phyloP scores from a whole-genome alignment of 805 yeast genomes.

The Zygoascus biomembranicola region DNA sequence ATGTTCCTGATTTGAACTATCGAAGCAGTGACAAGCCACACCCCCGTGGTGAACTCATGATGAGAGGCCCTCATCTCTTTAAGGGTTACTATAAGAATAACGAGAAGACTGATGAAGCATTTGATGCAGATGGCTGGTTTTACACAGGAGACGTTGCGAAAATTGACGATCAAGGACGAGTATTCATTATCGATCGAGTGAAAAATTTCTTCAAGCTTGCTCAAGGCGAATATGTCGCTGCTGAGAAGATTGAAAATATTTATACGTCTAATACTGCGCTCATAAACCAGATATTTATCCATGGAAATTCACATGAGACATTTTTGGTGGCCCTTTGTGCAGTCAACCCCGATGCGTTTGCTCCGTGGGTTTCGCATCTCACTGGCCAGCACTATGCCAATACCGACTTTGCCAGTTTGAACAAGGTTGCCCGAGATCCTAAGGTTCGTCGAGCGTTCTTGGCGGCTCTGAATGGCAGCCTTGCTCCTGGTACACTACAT shows the following conservation, averaged over 20 bases:
- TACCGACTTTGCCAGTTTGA: conserved; percentile 24
- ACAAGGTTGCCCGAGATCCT: conserved; percentile 25
- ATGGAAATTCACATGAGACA: conserved; percentile 54
- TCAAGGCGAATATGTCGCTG: conserved; percentile 64
- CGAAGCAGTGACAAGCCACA: conserved; percentile 34
- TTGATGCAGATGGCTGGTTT: conserved; percentile 60
- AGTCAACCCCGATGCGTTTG: conserved; percentile 42
- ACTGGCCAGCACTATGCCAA: conserved; percentile 24
- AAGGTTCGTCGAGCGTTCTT: conserved; percentile 33
- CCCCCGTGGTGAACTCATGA: conserved; percentile 49
- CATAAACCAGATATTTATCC: conserved; percentile 47
- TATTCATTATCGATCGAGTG: conserved; percentile 62
- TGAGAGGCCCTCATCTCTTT: conserved; percentile 61
- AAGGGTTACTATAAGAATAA: conserved; percentile 46
- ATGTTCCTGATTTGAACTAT: conserved; percentile 57
- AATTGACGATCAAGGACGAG: conserved; percentile 44
- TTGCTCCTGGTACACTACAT: conserved; percentile 34
- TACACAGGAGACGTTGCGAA: conserved; percentile 59
- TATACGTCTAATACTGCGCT: conserved; percentile 47
- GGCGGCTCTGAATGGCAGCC: conserved; percentile 31
- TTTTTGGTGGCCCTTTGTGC: conserved; percentile 57
- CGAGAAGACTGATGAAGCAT: conserved; percentile 43
- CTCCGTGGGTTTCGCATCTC: conserved; percentile 24
- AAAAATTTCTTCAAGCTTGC: conserved; percentile 68
- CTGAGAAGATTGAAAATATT: conserved; percentile 65